These are phyloP conservation scores for Groenewaldozyma salmanticensis DNA, from an alignment of 805 yeast genomes.

Conservation along the genomic window DNA sequence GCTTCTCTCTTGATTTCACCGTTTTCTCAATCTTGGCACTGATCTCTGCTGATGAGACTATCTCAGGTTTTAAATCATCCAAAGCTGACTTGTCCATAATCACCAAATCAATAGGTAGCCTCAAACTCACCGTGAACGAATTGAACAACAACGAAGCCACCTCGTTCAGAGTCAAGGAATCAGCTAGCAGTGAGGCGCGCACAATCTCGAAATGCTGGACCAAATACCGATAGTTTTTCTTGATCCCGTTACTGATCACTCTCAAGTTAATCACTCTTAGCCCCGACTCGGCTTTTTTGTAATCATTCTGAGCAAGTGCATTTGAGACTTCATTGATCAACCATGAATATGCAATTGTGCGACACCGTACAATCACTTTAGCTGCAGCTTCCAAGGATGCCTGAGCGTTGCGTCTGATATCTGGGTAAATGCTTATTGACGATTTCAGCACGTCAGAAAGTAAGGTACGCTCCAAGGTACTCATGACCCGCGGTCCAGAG, in stretches of 20 bases:
- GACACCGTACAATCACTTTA: constrained; percentile 60
- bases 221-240: constrained; percentile 47
- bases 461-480: constrained; percentile 51
- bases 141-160: constrained; percentile 45
- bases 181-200: constrained; percentile 45
- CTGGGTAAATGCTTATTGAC: constrained; percentile 60
- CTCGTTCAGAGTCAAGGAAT: constrained; percentile 44
- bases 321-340: constrained; percentile 41
- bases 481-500: constrained; percentile 62
- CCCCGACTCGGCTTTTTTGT: constrained; percentile 53
- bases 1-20: constrained; percentile 11
- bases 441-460: constrained; percentile 55
- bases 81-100: constrained; percentile 8
- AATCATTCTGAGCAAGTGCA: constrained; percentile 41
- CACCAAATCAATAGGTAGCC: constrained; percentile 35
- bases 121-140: constrained; percentile 32
- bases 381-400: constrained; percentile 55
- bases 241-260: constrained; percentile 48
- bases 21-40: constrained; percentile 11
- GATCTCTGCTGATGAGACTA: constrained; percentile 11
- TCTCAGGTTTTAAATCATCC: constrained; percentile 13
- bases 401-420: constrained; percentile 63
- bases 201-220: constrained; percentile 39
- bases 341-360: constrained; percentile 41
- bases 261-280: constrained; percentile 47